A percentile compares a stretch with the other conserved stretches of the same genome.
These are phyloP conservation scores for Boletus pseudo-olivaceus DNA, from an alignment of 768 basidiomycete species.

Conservation along the genomic window DNA sequence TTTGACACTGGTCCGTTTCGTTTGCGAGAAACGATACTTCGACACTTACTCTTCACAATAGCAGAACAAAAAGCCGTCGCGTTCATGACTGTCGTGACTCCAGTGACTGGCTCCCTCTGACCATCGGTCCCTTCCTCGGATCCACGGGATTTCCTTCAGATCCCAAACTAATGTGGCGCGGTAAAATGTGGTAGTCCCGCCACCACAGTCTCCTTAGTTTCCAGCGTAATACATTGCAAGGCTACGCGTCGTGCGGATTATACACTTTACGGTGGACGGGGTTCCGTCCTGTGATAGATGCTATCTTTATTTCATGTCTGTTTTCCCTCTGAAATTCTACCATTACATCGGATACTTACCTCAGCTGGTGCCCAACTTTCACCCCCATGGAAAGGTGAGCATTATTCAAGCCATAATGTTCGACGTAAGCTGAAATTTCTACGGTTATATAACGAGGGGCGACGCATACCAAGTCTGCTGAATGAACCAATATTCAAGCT, in stretches of 20 bases:
- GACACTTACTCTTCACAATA: conserved; percentile 11
- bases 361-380: neutral
- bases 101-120: neutral
- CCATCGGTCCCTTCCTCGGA: neutral
- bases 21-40: neutral
- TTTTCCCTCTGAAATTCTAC: neutral
- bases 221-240: neutral
- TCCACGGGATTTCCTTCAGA: neutral
- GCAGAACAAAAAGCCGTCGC: conserved; percentile 20
- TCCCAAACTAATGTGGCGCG: neutral
- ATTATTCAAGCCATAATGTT: neutral
- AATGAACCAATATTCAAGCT: neutral
- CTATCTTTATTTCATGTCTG: neutral
- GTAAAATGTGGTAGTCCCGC: neutral
- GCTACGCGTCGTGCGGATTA: too few species aligned
- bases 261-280: neutral
- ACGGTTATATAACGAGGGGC: too few species aligned
- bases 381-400: neutral
- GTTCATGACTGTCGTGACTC: neutral
- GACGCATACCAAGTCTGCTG: neutral
- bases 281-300: neutral
- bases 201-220: neutral
- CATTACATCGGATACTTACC: neutral
- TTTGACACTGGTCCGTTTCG: conserved; percentile 43
- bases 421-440: neutral